Conservation (phyloP, 2,329 filamentous ascomycete genomes). For the Paecilomyces sp. region DNA sequence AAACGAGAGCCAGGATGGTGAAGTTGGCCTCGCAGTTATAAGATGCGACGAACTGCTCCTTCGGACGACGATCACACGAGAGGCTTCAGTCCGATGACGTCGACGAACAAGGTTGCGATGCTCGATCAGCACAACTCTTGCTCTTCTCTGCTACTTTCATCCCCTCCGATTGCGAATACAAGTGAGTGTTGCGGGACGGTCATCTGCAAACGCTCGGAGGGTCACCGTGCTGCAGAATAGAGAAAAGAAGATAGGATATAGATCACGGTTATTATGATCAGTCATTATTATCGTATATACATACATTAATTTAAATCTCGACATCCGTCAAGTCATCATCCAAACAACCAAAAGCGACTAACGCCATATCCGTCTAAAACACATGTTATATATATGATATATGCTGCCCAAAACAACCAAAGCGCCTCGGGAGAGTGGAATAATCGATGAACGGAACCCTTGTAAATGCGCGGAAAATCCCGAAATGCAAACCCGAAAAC, state of each 20-base stretch:
- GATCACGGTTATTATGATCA: not conserved
- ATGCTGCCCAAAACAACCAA: not conserved
- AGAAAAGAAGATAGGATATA: not conserved
- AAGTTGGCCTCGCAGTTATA: not conserved
- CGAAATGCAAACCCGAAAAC: not conserved
- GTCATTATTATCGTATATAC: not conserved
- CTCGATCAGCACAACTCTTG: not conserved
- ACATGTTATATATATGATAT: not conserved
- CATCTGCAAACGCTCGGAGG: not conserved
- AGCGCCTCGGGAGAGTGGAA: not conserved
- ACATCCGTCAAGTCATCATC: not conserved
- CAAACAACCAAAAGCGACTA: not conserved
- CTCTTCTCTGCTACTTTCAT: not conserved
- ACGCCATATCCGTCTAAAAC: not conserved
- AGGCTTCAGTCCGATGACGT: not conserved
- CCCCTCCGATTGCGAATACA: not conserved
- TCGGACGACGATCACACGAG: slow-evolving; percentile 1
- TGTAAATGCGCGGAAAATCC: not conserved
- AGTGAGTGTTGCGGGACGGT: not conserved
- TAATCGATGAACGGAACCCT: not conserved
- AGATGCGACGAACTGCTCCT: not conserved
- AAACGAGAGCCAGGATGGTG: not conserved
- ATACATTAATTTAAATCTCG: not conserved
- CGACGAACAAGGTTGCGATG: not conserved
- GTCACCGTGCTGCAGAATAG: too few species aligned